Conservation (phyloP, 768 basidiomycete genomes). For the Mycena rosella region DNA sequence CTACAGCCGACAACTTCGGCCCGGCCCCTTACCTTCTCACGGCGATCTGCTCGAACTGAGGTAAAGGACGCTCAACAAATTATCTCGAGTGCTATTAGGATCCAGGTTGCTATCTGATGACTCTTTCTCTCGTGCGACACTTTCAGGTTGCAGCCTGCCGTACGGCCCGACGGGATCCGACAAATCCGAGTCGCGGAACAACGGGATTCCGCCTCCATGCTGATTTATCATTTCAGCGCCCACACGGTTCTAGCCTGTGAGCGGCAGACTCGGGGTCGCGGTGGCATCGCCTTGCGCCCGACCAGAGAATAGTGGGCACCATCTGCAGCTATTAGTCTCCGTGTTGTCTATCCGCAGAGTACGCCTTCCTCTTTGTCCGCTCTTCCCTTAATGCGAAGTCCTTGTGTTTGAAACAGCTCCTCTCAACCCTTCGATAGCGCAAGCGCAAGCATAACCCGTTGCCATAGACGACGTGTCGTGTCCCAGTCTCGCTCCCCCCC, state of each 20-base stretch:
- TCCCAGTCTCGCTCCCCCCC: too few relatives aligned
- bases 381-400: background rate
- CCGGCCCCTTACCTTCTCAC: too few relatives aligned
- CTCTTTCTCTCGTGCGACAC: background rate
- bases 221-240: background rate
- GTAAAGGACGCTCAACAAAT: too few relatives aligned
- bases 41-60: too few relatives aligned
- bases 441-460: too few relatives aligned
- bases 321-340: background rate
- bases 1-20: too few relatives aligned
- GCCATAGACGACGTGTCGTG: too few relatives aligned
- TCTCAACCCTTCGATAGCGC: too few relatives aligned
- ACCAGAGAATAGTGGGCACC: background rate
- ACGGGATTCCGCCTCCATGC: background rate
- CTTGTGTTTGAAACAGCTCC: background rate
- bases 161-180: too few relatives aligned
- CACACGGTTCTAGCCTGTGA: background rate
- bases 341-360: background rate
- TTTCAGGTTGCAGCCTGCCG: too few relatives aligned
- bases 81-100: too few relatives aligned
- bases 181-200: background rate
- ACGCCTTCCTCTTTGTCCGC: background rate
- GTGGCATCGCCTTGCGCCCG: background rate
- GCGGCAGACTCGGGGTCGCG: background rate
- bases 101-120: too few relatives aligned